Conservation (phyloP, 108 stramenopile species). For the Cylindrotheca fusiformis region DNA sequence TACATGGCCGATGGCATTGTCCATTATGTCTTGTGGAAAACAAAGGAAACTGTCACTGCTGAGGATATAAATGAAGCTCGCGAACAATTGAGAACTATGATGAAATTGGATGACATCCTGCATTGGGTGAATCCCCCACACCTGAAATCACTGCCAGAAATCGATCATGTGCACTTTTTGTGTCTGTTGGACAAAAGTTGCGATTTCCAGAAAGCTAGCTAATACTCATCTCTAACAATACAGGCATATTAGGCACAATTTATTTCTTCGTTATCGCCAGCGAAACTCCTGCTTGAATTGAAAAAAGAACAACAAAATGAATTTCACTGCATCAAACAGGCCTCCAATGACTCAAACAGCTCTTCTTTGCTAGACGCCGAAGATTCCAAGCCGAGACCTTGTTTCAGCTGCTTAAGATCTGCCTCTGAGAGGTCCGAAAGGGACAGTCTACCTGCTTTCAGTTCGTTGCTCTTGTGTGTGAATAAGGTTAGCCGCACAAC, state of each 20-base stretch:
- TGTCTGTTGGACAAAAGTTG: conserved; percentile 4
- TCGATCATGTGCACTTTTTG: conserved; percentile 74
- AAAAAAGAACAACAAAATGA: neutral
- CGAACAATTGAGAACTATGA: conserved; percentile 12
- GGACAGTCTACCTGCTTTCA: conserved; percentile 33
- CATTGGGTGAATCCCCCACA: conserved; percentile 74
- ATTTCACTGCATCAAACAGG: conserved; percentile 1
- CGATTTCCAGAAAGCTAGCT: neutral
- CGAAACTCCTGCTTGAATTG: neutral
- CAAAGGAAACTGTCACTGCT: conserved; percentile 37
- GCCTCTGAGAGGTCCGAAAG: conserved; percentile 26
- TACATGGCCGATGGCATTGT: conserved; percentile 47
- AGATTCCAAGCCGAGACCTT: conserved; percentile 18
- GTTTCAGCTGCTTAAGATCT: conserved; percentile 41
- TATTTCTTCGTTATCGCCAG: neutral
- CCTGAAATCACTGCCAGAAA: conserved; percentile 62
- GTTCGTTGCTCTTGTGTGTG: conserved; percentile 42
- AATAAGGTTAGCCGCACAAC: conserved; percentile 46
- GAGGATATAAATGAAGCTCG: conserved; percentile 33
- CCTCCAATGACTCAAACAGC: conserved; percentile 5
- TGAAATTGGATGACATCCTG: conserved; percentile 33
- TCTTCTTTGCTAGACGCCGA: conserved; percentile 1
- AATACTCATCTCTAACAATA: too few species aligned
- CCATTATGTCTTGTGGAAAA: conserved; percentile 83
- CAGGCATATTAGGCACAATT: too few species aligned